Evolutionary conservation across 768 basidiomycete species (phyloP).

Genomic region (Tulasnella sp.): DNA sequence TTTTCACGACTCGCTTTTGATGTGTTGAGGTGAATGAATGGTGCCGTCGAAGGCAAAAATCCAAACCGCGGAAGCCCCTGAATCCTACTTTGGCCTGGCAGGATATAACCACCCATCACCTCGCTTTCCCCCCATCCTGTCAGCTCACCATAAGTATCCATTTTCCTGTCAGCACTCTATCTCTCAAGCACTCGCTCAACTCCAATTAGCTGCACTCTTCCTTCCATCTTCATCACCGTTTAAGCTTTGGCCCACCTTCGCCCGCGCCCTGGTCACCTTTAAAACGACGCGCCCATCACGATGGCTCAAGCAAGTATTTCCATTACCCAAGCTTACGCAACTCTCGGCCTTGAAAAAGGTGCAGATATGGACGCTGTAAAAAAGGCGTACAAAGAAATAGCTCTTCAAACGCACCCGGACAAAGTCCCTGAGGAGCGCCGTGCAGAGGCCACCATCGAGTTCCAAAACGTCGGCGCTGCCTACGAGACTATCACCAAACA

Average conservation of each 20-base stretch:
- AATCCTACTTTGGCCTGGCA: not conserved
- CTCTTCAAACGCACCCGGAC: conserved; percentile 9
- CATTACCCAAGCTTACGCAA: not conserved
- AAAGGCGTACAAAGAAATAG: conserved; percentile 9
- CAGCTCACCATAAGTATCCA: not conserved
- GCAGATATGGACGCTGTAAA: conserved; percentile 10
- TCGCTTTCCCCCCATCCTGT: not conserved
- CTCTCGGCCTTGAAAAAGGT: conserved; percentile 1
- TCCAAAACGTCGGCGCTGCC: conserved; percentile 46
- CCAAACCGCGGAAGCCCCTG: not conserved
- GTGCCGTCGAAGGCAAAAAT: not conserved
- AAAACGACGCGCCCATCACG: not conserved
- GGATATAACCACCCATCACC: not conserved
- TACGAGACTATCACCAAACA: conserved; percentile 55
- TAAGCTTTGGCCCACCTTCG: conserved; percentile 1
- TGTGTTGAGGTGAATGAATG: not conserved
- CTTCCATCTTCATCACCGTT: not conserved
- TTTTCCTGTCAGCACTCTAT: not conserved
- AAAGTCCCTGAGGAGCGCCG: not conserved
- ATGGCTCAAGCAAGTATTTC: not conserved
- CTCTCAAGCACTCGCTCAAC: not conserved
- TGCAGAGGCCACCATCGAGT: conserved; percentile 4
- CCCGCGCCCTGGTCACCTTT: not conserved
- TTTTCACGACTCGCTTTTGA: not conserved
- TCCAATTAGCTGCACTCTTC: not conserved